A percentile compares a stretch with the other conserved stretches of the same genome.
Evolutionary conservation across 2,329 filamentous ascomycete genomes (phyloP).

Genomic region (Calonectria fujianensis): DNA sequence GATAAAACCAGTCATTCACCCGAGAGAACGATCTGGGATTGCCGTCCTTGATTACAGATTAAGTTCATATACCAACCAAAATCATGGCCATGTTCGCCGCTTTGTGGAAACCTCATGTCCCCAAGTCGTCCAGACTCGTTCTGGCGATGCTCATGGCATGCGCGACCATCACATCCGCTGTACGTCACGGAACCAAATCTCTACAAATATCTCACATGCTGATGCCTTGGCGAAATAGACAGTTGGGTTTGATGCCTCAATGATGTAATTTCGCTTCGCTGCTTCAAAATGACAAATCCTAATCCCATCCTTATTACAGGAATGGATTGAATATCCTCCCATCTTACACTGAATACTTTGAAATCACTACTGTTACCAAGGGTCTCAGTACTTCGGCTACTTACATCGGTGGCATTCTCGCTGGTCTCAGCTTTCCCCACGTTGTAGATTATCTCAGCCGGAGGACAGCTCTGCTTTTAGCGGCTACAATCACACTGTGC

Average conservation of each 20-base stretch:
- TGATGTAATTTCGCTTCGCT: background rate
- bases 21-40: background rate
- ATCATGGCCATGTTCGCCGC: background rate
- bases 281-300: no score
- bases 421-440: background rate
- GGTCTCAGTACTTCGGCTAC: constrained; percentile 70
- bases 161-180: constrained; percentile 14
- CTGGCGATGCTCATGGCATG: constrained; percentile 14
- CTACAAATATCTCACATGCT: no score
- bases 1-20: background rate
- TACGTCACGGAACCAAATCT: background rate
- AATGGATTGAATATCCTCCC: constrained; percentile 74
- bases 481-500: constrained; percentile 60
- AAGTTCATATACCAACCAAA: background rate
- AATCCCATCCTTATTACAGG: background rate
- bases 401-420: constrained; percentile 26
- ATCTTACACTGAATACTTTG: constrained; percentile 71
- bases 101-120: constrained; percentile 10
- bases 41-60: background rate
- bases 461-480: constrained; percentile 13
- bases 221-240: background rate
- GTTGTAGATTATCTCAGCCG: constrained; percentile 17
- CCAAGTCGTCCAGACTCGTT: constrained; percentile 8
- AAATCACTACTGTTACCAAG: constrained; percentile 68
- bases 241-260: background rate